Evolutionary conservation across 2,329 filamentous ascomycete genomes (phyloP), one percentile per base, ranked within the genome.

Genomic region (Hymenotorrendiella dingleyae): DNA sequence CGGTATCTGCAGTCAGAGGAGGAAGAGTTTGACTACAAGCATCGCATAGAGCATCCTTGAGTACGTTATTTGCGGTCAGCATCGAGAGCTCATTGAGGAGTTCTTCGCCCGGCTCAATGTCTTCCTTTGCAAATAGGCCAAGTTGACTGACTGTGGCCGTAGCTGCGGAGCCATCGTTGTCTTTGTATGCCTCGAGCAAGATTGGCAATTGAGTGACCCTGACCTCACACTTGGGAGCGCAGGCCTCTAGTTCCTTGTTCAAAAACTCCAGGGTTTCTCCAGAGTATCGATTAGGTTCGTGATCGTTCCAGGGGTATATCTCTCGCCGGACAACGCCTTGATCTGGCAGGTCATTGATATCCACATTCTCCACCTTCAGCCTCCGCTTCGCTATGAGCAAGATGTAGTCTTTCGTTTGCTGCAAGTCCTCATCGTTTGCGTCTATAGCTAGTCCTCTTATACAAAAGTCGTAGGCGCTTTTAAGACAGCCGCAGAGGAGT

Each of bases 1-100:
- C 64, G 37, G 58, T 68, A 7, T 73, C 63, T 37, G 49, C 45
- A 19, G 63, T 67, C 20, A 86, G 66, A 0, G 73, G 72, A 1
- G 85, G 86, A 5, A 94, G 73, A 19, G 79, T 77, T 6, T 76
- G 73, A 55, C 88, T 88, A 63, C 91, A 97, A 11, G 89, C 89
- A 63, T 97, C 91, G 64, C 91, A 97, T 22, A 91, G 75, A 4
- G 84, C 74, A 49, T 94, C 89, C 60, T 94, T 88, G 10, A 93
- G 75, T 22, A 88, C 81, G 60, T 93, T 93, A 54, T 91, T 93
- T 34, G 87, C 90, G 2, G 90, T 95, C 29, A 98, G 69, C 6
- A 95, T 74, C 7, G 89, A 93, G 47, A 84, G 86, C 60, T 98
- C 93, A 36, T 78, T 70, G 22, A 98, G 73, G 2, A 96, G 80